Conservation (phyloP, 1,284 basidiomycete species). For the Ceratorhiza oryzae-sativae region DNA sequence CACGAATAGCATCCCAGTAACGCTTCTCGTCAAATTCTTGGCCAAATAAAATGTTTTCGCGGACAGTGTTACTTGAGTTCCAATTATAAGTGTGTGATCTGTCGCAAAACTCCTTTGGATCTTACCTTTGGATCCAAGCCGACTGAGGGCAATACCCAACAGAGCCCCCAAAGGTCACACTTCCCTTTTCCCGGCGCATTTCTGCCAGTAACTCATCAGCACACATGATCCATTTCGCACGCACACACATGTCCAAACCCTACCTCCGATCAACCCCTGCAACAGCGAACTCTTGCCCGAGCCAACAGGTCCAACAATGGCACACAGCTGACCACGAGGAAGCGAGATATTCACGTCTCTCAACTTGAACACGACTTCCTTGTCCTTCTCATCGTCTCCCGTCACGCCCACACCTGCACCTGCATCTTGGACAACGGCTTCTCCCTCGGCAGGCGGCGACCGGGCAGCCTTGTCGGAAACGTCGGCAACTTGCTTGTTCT, state of each 20-base stretch:
- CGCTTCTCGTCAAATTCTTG: constrained; percentile 77
- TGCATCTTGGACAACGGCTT: constrained; percentile 8
- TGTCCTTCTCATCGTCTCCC: no score
- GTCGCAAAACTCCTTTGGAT: neutral
- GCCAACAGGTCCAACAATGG: constrained; percentile 68
- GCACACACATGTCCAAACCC: no score
- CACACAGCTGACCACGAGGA: constrained; percentile 71
- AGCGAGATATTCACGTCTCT: constrained; percentile 68
- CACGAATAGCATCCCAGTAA: constrained; percentile 78
- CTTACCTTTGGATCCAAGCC: constrained; percentile 63
- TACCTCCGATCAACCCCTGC: constrained; percentile 79
- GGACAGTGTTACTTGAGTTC: constrained; percentile 54
- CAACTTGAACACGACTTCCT: constrained; percentile 60
- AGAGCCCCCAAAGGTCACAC: constrained; percentile 65
- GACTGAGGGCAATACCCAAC: constrained; percentile 65
- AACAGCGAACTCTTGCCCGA: constrained; percentile 76
- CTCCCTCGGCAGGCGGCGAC: constrained; percentile 8
- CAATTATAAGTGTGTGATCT: neutral
- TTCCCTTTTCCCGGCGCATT: constrained; percentile 73
- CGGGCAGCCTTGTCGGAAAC: constrained; percentile 39
- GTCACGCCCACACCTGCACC: constrained; percentile 31
- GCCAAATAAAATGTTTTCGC: constrained; percentile 88
- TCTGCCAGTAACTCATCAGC: constrained; percentile 58
- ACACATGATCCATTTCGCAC: no score
- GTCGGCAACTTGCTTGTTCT: constrained; percentile 43